Evolutionary conservation across 352 stramenopile genomes (phyloP).

Genomic region (Phytophthora sp.): DNA sequence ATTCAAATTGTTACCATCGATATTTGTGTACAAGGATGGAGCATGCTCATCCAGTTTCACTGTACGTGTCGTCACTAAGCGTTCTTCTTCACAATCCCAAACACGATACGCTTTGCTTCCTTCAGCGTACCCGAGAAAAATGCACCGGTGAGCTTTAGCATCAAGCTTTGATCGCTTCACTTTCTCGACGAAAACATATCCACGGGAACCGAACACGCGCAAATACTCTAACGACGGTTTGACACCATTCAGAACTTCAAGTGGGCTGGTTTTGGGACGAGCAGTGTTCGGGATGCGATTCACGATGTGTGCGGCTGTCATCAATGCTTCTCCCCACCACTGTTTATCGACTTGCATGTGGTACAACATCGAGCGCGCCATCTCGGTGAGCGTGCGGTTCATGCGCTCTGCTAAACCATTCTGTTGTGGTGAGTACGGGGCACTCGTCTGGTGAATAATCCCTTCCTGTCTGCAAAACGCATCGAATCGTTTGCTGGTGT

Average conservation of each 20-base stretch:
- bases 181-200: constrained; percentile 22
- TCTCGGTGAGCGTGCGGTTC: constrained; percentile 12
- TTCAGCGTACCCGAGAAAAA: constrained; percentile 15
- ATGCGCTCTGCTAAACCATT: constrained; percentile 18
- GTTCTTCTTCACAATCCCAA: constrained; percentile 3
- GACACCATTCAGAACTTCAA: constrained; percentile 3
- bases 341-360: constrained; percentile 1
- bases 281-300: constrained; percentile 19
- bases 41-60: neutral
- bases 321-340: constrained; percentile 20
- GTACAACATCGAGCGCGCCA: constrained; percentile 5
- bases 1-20: no score
- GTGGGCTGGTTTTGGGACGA: constrained; percentile 1
- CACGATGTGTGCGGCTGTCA: constrained; percentile 9
- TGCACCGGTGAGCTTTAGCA: constrained; percentile 4
- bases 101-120: constrained; percentile 11
- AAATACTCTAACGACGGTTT: constrained; percentile 17
- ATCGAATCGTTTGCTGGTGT: constrained; percentile 13
- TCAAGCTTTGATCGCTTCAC: constrained; percentile 13
- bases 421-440: constrained; percentile 14
- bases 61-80: neutral
- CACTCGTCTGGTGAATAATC: constrained; percentile 18
- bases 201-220: constrained; percentile 17
- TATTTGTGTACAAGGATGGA: neutral
- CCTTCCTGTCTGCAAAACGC: constrained; percentile 2